Evolutionary conservation across 1,139 yeast species (phyloP).

Genomic region (Groenewaldozyma sp.): DNA sequence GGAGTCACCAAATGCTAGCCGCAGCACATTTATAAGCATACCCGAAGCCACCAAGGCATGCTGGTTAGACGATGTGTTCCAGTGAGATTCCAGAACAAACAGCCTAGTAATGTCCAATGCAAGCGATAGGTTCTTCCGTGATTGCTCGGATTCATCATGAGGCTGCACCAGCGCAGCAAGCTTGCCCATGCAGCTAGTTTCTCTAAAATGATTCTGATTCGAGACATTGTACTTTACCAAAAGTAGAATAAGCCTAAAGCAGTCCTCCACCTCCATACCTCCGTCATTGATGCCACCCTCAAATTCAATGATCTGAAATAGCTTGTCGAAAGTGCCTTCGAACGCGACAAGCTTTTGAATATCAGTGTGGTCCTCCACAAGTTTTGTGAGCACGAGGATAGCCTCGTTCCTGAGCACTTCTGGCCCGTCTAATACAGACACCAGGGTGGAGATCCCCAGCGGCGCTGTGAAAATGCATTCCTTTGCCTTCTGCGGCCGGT

Average conservation of each 20-base stretch:
- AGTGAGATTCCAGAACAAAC: conserved; percentile 69
- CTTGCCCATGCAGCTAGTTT: conserved; percentile 67
- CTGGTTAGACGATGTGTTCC: conserved; percentile 55
- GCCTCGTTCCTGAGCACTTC: conserved; percentile 89
- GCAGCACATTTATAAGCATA: conserved; percentile 53
- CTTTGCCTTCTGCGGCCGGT: conserved; percentile 67
- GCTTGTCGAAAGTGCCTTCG: conserved; percentile 79
- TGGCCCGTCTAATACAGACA: conserved; percentile 51
- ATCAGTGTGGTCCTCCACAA: conserved; percentile 74
- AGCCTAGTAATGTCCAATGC: conserved; percentile 65
- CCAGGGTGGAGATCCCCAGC: conserved; percentile 69
- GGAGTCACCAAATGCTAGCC: conserved; percentile 53
- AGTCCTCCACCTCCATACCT: conserved; percentile 87
- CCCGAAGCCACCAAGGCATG: conserved; percentile 51
- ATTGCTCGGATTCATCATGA: conserved; percentile 27
- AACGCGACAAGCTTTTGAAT: conserved; percentile 91
- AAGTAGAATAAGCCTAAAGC: conserved; percentile 64
- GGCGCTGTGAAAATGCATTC: conserved; percentile 68
- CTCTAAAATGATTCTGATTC: conserved; percentile 81
- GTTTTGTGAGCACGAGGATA: conserved; percentile 68
- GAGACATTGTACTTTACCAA: conserved; percentile 76
- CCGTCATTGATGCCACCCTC: conserved; percentile 92
- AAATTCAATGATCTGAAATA: conserved; percentile 66
- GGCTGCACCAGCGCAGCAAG: conserved; percentile 54
- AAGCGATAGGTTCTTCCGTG: conserved; percentile 42